Evolutionary conservation across 495 filamentous ascomycete genomes (phyloP).

Genomic region (Aspergillus bridgeri): DNA sequence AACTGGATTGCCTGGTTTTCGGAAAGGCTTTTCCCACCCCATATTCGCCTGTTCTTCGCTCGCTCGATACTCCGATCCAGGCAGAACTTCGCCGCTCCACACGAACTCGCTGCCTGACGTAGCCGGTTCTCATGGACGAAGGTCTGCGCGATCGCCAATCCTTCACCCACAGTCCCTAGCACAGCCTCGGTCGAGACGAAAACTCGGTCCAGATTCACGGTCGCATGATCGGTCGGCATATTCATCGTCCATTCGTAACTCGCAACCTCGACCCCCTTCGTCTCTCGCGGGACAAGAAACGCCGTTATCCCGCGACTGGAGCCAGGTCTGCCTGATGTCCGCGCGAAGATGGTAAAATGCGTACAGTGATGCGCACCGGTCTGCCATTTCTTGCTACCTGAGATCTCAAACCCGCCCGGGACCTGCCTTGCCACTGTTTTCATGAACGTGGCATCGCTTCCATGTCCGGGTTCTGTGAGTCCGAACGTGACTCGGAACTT

Average conservation of each 20-base stretch:
- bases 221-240: slow-evolving; percentile 61
- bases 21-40: slow-evolving; percentile 47
- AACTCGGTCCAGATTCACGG: slow-evolving; percentile 46
- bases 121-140: slow-evolving; percentile 63
- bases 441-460: slow-evolving; percentile 59
- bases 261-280: slow-evolving; percentile 44
- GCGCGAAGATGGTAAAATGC: slow-evolving; percentile 56
- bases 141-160: slow-evolving; percentile 55
- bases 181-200: slow-evolving; percentile 47
- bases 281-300: slow-evolving; percentile 49
- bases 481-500: slow-evolving; percentile 54
- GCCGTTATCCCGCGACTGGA: slow-evolving; percentile 52
- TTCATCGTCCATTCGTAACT: slow-evolving; percentile 61
- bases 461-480: slow-evolving; percentile 58
- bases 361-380: slow-evolving; percentile 56
- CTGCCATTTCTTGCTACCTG: slow-evolving; percentile 60
- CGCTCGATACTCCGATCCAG: slow-evolving; percentile 52
- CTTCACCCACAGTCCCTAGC: slow-evolving; percentile 43
- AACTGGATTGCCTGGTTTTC: slow-evolving; percentile 60
- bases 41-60: slow-evolving; percentile 48
- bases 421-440: slow-evolving; percentile 41
- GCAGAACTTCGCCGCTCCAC: slow-evolving; percentile 55
- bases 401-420: slow-evolving; percentile 47
- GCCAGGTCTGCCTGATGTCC: slow-evolving; percentile 46
- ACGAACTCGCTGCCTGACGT: slow-evolving; percentile 56